Evolutionary conservation across 2,329 filamentous ascomycete species (phyloP).

Genomic region (Atkinsonella hypoxylon): DNA sequence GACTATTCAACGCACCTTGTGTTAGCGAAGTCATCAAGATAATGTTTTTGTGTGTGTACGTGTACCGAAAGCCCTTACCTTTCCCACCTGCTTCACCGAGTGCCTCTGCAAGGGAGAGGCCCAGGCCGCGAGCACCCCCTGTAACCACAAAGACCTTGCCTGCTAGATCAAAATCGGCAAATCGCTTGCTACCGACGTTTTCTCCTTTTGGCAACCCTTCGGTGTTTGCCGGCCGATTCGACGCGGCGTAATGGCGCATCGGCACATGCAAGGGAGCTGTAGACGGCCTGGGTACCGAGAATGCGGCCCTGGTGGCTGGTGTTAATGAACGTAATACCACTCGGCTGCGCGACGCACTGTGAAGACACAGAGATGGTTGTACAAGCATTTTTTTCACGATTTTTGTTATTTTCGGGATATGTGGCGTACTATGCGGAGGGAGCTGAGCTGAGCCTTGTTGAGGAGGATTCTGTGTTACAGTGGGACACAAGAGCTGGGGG

Average conservation of each 20-base stretch:
- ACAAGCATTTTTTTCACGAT: too few relatives aligned
- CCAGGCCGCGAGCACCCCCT: slow-evolving; percentile 59
- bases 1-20: slow-evolving; percentile 22
- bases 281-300: neutral
- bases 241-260: neutral
- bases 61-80: slow-evolving; percentile 24
- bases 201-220: slow-evolving; percentile 7
- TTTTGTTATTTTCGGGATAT: too few relatives aligned
- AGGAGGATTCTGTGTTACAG: too few relatives aligned
- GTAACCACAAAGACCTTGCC: slow-evolving; percentile 59
- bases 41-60: neutral
- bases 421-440: too few relatives aligned
- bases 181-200: slow-evolving; percentile 20
- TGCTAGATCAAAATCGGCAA: slow-evolving; percentile 59
- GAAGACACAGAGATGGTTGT: neutral
- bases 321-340: neutral
- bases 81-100: slow-evolving; percentile 64
- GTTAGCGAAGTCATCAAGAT: neutral
- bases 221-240: slow-evolving; percentile 10
- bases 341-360: neutral
- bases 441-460: too few relatives aligned
- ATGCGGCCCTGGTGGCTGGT: neutral
- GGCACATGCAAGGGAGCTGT: neutral
- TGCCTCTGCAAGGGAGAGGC: slow-evolving; percentile 62
- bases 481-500: too few relatives aligned